Base-by-base conservation (phyloP, 139 green algal species). In the Auxenochlorella protothecoides region DNA sequence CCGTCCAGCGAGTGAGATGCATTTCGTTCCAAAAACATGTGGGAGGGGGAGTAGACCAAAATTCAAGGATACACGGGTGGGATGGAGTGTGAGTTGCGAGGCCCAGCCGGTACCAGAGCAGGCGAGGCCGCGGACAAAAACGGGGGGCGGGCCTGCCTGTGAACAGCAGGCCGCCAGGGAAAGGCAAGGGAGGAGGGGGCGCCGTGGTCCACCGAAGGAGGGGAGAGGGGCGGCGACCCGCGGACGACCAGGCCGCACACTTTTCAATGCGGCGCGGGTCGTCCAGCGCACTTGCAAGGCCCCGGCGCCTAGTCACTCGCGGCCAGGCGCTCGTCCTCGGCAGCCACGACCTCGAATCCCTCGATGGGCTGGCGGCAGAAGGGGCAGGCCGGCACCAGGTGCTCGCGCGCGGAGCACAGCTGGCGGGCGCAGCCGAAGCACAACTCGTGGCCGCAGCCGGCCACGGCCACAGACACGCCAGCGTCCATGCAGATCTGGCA, bases 401-500 rank as follows among this genome's bases (percentile, higher is more conserved):
- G 73, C 63, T 76, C 78, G 9, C 73, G 63, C 55, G 13, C 59
- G 15, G 63, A 69, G 54, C 78, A 83, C 53, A 83, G 59, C 4
- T 69, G 69, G 8, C 77, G 63, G 3, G 77, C 77, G 61, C 77
- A 82, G 27, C 54, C 6, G 63, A 82, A 82, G 72, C 77, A 82
- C 8, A 82, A 57, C 53, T 76, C 73, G 57, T 82, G 77, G 51
- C 63, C 14, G 69, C 77, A 82, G 5, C 69, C 77, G 13, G 59
- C 53, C 59, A 82, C 68, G 69, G 76, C 54, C 63, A 63, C 65
- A 53, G 27, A 76, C 68, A 60, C 16, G 27, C 14, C 68, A 0
- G 27, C 44, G 59, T 82, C 77, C 77, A 82, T 82, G 72, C 77
- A 82, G 61, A 82, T 82, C 5, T 61, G 51, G 56, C 77, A 81